Percentiles rank a stretch among this genome's conserved stretches.
Conservation (phyloP, 1,139 yeast genomes). For the Yamadazyma triangularis region DNA sequence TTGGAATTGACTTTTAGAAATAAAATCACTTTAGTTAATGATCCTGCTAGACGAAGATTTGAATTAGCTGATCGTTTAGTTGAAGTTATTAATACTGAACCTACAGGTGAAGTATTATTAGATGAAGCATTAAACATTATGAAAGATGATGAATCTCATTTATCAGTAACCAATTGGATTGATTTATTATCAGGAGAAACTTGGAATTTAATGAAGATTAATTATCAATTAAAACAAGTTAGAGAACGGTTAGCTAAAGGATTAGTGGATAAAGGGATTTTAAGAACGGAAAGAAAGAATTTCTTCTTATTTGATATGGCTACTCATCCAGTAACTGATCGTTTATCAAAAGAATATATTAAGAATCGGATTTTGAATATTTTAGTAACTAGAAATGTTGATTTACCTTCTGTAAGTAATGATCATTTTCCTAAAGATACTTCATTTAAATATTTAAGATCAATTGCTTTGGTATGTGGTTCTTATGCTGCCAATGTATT, state of each 20-base stretch:
- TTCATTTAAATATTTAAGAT: constrained; percentile 68
- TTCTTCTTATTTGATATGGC: constrained; percentile 97
- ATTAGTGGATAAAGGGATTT: constrained; percentile 93
- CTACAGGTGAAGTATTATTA: constrained; percentile 91
- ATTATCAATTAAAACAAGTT: constrained; percentile 93
- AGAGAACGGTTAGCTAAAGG: constrained; percentile 96
- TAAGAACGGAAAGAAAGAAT: constrained; percentile 92
- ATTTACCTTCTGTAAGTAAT: constrained; percentile 43
- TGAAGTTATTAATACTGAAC: constrained; percentile 78
- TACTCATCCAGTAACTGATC: constrained; percentile 93
- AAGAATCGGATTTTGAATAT: constrained; percentile 67
- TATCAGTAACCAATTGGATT: constrained; percentile 89
- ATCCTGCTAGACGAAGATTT: constrained; percentile 87
- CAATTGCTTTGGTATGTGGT: constrained; percentile 81
- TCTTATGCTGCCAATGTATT: constrained; percentile 94
- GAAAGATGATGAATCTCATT: constrained; percentile 76
- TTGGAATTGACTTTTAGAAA: constrained; percentile 91
- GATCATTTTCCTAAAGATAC: constrained; percentile 67
- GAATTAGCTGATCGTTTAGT: constrained; percentile 83
- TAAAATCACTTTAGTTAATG: constrained; percentile 83
- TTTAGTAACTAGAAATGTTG: constrained; percentile 66
- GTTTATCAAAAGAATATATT: constrained; percentile 73
- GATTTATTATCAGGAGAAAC: constrained; percentile 94
- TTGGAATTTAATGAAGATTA: constrained; percentile 93
- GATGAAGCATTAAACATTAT: constrained; percentile 92